Evolutionary conservation across 805 yeast genomes (phyloP), one percentile per base, ranked within the genome.

Genomic region (Candida pini): DNA sequence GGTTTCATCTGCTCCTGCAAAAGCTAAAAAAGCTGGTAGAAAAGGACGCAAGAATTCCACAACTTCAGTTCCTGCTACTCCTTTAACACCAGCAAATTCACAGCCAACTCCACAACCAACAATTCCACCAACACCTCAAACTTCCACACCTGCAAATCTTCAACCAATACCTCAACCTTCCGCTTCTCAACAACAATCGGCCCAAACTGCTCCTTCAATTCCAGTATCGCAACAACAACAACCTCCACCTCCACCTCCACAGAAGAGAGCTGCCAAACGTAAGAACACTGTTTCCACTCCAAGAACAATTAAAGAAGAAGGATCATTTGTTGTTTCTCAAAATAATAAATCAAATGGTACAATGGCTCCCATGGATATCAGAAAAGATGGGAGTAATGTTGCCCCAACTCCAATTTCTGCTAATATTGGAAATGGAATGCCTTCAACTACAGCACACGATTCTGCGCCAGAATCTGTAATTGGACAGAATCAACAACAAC

Each of bases 41-140:
- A 48, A 44, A 30, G 31, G 49, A 12, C 50, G 59, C 30, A 50
- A 53, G 43, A 47, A 46, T 30, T 49, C 52, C 6, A 33, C 45
- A 2, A 30, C 36, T 13, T 56, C 62, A 2, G 56, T 56, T 7
- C 62, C 63, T 4, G 60, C 55, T 5, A 58, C 63, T 14, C 63
- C 63, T 3, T 37, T 49, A 13, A 58, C 62, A 2, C 60, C 63
- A 2, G 54, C 47, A n/a, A 53, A 44, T 26, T 41, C 48, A 9
- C 51, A 53, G 27, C 44, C 45, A 16, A 53, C 61, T 10, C 58
- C 59, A 4, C 53, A 51, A 23, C 32, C 45, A 8, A 39, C 28
- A 27, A 40, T 41, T 9, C 51, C 51, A 14, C 46, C 53, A 17
- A 45, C 51, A 2, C 45, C 49, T 3, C 51, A 46, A 22, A 41